Evolutionary conservation across 2,329 filamentous ascomycete genomes (phyloP), one percentile per base, ranked within the genome.

Genomic region (Botrytis aclada): DNA sequence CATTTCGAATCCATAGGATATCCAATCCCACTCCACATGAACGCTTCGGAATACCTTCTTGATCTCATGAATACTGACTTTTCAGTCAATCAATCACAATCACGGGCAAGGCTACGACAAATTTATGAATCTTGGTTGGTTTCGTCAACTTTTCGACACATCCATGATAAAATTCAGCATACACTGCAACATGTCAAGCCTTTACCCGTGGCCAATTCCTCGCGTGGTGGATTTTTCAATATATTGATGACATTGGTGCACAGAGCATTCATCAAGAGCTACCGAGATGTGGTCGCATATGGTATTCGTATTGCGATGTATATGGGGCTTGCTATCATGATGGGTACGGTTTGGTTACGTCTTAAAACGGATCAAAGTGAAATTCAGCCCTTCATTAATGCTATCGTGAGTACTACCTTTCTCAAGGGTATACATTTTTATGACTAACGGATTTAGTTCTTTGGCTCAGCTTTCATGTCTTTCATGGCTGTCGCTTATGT

Each of bases 401-500:
- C 93, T 65, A 92, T 97, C 76, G 86, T 85, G 78, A 79, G 84
- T 78, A 16, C 10, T 51, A 32, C 3, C 12, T 2, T 41, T 54
- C 7, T 37, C 16, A 10, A 10, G 1, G 14, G 20, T 6, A 25
- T 43, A 20, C 2, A 6, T 2, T 41, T 20, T 39, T 56, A 58
- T 56, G 37, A 18, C 34, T 69, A 4, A 47, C 43, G 16, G 32
- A 65, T 25, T 61, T 69, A 84, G 83, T 92, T 92, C 85, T 93
- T 92, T 78, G 89, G 91, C 25, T 88, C 87, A 0, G 91, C 91
- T 1, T 93, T 93, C 82, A 92, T 93, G 89, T 91, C 89, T 58
- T 93, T 93, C 83, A 93, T 93, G 91, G 90, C 91, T 0, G 90
- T 97, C 1, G 94, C 94, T 0, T 97, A 97, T 81, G 92, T 96